These are phyloP conservation scores for Plasmopara viticola DNA, from an alignment of 352 stramenopile species.

Conservation along the genomic window DNA sequence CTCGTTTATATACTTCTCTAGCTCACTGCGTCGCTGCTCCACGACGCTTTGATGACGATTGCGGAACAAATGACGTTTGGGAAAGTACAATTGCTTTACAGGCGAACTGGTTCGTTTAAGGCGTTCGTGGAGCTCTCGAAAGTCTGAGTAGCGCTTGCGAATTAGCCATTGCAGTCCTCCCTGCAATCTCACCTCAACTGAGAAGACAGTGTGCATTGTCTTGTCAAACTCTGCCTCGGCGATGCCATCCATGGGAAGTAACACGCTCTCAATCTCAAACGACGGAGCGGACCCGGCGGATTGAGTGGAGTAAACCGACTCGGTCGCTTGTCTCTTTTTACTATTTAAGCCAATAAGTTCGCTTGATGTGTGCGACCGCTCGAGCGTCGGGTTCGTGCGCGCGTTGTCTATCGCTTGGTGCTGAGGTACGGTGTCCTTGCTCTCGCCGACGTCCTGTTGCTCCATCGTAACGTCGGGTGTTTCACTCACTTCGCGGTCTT, in stretches of 20 bases:
- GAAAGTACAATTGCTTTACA: conserved; percentile 80
- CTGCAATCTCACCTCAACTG: conserved; percentile 70
- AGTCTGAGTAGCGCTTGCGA: conserved; percentile 86
- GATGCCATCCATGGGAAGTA: conserved; percentile 56
- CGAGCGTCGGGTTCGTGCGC: conserved; percentile 40
- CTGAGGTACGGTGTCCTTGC: conserved; percentile 14
- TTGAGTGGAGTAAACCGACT: conserved; percentile 34
- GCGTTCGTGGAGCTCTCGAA: conserved; percentile 78
- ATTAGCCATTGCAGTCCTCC: conserved; percentile 84
- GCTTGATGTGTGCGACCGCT: conserved; percentile 64
- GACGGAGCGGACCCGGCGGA: conserved; percentile 43
- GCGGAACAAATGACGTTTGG: conserved; percentile 82
- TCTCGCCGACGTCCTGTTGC: conserved; percentile 14
- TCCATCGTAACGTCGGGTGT: conserved; percentile 26
- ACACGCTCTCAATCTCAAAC: conserved; percentile 83
- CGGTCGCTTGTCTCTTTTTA: conserved; percentile 41
- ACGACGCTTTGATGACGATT: conserved; percentile 83
- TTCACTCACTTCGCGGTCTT: conserved; percentile 7
- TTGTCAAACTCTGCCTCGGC: conserved; percentile 80
- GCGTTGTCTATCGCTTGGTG: conserved; percentile 12
- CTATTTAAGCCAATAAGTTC: conserved; percentile 58
- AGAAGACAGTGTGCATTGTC: conserved; percentile 74
- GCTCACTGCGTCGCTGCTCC: conserved; percentile 71
- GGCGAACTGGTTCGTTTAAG: conserved; percentile 70
- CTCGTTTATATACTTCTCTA: conserved; percentile 87